Evolutionary conservation across 2,329 filamentous ascomycete genomes (phyloP), one percentile per base, ranked within the genome.

Genomic region (Penicillium fuscoglaucum): DNA sequence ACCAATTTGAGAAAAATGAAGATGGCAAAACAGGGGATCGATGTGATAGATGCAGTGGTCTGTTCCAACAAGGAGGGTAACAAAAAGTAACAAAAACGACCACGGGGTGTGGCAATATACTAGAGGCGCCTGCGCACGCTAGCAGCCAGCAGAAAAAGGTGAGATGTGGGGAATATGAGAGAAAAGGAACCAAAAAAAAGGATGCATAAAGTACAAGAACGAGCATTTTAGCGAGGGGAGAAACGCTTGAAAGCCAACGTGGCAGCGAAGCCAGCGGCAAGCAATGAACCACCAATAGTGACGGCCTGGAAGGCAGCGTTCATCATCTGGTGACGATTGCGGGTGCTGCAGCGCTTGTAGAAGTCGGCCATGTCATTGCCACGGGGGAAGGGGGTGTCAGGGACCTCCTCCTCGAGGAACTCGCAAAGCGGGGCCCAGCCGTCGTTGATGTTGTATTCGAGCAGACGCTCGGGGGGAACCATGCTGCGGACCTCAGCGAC

Each of bases 251-350:
- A 77, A 37, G 69, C 71, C 62, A 77, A 72, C 28, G 72, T 73
- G 7, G 74, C 76, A 29, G 71, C 74, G 24, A 77, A 65, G n/a
- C 76, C 76, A 31, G 75, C 74, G 4, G 81, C 81, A 59, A 82
- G 68, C 13, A 83, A 61, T 19, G 78, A 75, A 31, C 80, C 77
- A 24, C 80, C 79, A 54, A 82, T 76, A 13, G 82, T 79, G 48
- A 82, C 70, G 19, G 78, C 80, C 60, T 82, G 78, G 67, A 83
- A 75, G 50, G 80, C 74, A 39, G 79, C 79, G 65, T 84, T 84
- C 73, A 81, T 76, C 80, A 84, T 83, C 69, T 84, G 82, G 67
- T 79, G 80, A 61, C 80, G 76, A 72, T 84, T 84, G 46, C 82
- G 75, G 48, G 73, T 77, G 57, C 78, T 77, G 73, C 81, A 84